Conservation (phyloP, 1,284 basidiomycete species). For the Sparassis latifolia region DNA sequence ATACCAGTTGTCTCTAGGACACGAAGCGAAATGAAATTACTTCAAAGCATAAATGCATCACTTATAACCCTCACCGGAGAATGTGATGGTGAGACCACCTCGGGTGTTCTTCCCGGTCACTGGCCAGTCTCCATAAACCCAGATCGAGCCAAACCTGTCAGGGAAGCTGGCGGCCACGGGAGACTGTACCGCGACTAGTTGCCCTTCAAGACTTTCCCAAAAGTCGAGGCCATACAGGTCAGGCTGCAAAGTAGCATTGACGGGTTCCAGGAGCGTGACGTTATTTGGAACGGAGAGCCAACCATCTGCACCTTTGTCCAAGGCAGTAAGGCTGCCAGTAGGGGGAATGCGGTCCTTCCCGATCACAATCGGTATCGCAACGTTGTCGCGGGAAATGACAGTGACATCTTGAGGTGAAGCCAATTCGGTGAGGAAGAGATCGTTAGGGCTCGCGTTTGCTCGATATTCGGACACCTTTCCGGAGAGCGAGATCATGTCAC, state of each 20-base stretch:
- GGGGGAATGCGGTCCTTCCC: slow-evolving; percentile 51
- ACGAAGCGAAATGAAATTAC: background rate
- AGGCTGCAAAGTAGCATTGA: slow-evolving; percentile 44
- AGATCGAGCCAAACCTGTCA: slow-evolving; percentile 51
- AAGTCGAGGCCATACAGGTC: slow-evolving; percentile 53
- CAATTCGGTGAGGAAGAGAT: slow-evolving; percentile 49
- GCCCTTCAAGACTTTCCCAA: slow-evolving; percentile 58
- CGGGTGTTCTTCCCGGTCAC: slow-evolving; percentile 50
- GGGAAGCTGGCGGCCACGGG: slow-evolving; percentile 46
- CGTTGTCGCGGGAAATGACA: slow-evolving; percentile 41
- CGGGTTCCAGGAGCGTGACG: slow-evolving; percentile 36
- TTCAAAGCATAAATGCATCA: no score
- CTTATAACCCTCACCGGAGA: slow-evolving; percentile 26
- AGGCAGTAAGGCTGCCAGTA: slow-evolving; percentile 38
- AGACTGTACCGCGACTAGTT: slow-evolving; percentile 47
- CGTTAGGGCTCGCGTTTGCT: slow-evolving; percentile 32
- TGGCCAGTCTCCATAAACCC: slow-evolving; percentile 54
- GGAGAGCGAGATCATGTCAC: slow-evolving; percentile 43
- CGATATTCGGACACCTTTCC: slow-evolving; percentile 48
- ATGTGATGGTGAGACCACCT: slow-evolving; percentile 50
- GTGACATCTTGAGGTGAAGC: slow-evolving; percentile 36
- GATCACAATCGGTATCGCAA: slow-evolving; percentile 42
- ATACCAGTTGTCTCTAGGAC: slow-evolving; percentile 36
- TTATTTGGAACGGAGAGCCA: slow-evolving; percentile 54
- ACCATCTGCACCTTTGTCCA: slow-evolving; percentile 48